These are phyloP conservation scores for Laetiporus sulphureus DNA, from an alignment of 1,284 basidiomycete species.

Conservation along the genomic window DNA sequence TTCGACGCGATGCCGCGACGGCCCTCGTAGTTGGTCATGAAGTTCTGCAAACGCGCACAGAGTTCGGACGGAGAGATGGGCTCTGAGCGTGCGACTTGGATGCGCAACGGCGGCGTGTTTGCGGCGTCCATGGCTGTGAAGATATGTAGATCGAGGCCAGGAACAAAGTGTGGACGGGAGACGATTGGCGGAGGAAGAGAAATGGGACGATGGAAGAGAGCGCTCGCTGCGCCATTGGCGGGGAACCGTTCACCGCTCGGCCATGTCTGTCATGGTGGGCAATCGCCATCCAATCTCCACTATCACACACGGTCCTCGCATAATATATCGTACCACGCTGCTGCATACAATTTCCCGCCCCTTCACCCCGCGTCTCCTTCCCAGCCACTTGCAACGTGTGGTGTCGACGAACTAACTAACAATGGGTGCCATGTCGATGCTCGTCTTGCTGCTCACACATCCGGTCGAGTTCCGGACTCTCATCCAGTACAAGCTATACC, in stretches of 20 bases:
- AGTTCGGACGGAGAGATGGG: slow-evolving; percentile 21
- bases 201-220: not conserved
- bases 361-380: slow-evolving; percentile 2
- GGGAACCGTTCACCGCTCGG: not conserved
- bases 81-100: slow-evolving; percentile 17
- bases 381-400: slow-evolving; percentile 4
- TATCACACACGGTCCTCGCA: slow-evolving; percentile 4
- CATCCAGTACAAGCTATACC: slow-evolving; percentile 74
- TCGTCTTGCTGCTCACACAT: slow-evolving; percentile 64
- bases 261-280: not conserved
- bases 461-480: slow-evolving; percentile 76
- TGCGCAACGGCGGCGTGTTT: slow-evolving; percentile 26
- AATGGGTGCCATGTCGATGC: slow-evolving; percentile 32
- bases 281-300: slow-evolving; percentile 1
- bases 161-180: not conserved
- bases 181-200: not conserved
- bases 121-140: slow-evolving; percentile 20
- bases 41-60: slow-evolving; percentile 22
- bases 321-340: slow-evolving; percentile 7
- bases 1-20: slow-evolving; percentile 23
- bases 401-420: slow-evolving; percentile 9
- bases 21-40: slow-evolving; percentile 25
- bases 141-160: not conserved
- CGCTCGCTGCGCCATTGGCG: not conserved
- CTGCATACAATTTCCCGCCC: not conserved